Evolutionary conservation across 1,284 basidiomycete species (phyloP), one percentile per base, ranked within the genome.

Genomic region (Xerocomus nothofagi): DNA sequence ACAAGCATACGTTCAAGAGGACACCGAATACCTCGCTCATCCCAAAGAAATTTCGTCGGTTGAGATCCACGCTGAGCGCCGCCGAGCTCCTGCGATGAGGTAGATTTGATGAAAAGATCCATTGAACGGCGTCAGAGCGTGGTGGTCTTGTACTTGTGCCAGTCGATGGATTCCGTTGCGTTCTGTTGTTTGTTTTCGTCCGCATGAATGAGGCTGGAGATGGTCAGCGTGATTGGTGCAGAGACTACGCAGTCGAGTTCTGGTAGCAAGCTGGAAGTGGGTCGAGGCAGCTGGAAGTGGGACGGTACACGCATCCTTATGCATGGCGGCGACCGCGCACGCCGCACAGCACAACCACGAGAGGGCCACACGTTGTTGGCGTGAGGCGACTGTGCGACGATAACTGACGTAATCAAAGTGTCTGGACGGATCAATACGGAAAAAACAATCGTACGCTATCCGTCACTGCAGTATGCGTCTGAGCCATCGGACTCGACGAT

Each of bases 1-100:
- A 50, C 34, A 31, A 50, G 72, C 82, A 47, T 71, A 87, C 86
- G 56, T 87, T 91, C n/a, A 84, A 73, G 18, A 92, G 66, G 15
- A 91, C 89, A 17, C 79, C 77, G 33, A 91, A 68, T 50, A 91
- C 81, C 55, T 91, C 88, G 47, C 85, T 80, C 71, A 91, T 76
- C 18, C 89, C 88, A 57, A 91, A 91, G 59, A 90, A 81, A 56
- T 83, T 83, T 47, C 86, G 74, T 59, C 80, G 82, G 59, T 80
- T 80, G 44, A 80, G 70, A 62, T 83, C 79, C 34, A 73, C 61
- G 12, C 80, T 78, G 53, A 84, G 70, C 47, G 76, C 79, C 46
- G 80, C 82, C 49, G 76, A 76, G 50, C 82, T 73, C 60, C 78
- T 74, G 47, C 80, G 77, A 57, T 66, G 65, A 31, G 86, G 83